phyloP scores from a whole-genome alignment of 2,329 filamentous ascomycete species.

The Cladosporium sphaerospermum region DNA sequence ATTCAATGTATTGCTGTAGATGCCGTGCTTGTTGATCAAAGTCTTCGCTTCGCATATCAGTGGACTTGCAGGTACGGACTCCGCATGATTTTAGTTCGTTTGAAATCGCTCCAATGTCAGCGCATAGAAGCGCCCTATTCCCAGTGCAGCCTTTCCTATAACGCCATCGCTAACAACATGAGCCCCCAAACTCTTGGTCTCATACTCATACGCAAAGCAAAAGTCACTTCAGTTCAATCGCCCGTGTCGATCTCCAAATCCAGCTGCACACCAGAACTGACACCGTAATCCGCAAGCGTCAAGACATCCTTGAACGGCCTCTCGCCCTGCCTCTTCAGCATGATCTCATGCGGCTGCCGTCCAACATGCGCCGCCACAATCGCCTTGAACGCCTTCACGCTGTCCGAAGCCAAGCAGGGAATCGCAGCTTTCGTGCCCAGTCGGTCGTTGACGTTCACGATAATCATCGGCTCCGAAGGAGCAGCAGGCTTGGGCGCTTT shows the following conservation, averaged over 20 bases:
- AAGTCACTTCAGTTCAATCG: conserved; percentile 22
- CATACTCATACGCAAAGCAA: background rate
- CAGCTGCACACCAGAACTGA: conserved; percentile 74
- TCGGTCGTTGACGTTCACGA: conserved; percentile 91
- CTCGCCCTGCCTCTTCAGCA: conserved; percentile 87
- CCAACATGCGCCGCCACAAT: conserved; percentile 87
- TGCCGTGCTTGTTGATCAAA: no score
- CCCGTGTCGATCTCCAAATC: conserved; percentile 41
- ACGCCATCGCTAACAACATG: background rate
- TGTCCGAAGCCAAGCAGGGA: conserved; percentile 79
- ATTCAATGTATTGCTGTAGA: no score
- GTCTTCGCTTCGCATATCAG: no score
- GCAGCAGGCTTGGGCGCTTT: conserved; percentile 21
- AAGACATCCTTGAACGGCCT: conserved; percentile 88
- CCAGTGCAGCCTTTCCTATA: background rate
- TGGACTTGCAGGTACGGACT: no score
- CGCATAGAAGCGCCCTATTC: no score
- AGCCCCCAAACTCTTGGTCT: background rate
- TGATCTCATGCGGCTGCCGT: conserved; percentile 81
- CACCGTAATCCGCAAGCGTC: conserved; percentile 84
- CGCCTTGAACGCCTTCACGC: conserved; percentile 80
- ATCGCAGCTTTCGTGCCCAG: conserved; percentile 92
- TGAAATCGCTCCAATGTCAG: no score
- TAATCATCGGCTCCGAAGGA: conserved; percentile 72
- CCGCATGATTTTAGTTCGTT: no score